Evolutionary conservation across 2,329 filamentous ascomycete genomes (phyloP).

Genomic region (Diplodia scrobiculata): DNA sequence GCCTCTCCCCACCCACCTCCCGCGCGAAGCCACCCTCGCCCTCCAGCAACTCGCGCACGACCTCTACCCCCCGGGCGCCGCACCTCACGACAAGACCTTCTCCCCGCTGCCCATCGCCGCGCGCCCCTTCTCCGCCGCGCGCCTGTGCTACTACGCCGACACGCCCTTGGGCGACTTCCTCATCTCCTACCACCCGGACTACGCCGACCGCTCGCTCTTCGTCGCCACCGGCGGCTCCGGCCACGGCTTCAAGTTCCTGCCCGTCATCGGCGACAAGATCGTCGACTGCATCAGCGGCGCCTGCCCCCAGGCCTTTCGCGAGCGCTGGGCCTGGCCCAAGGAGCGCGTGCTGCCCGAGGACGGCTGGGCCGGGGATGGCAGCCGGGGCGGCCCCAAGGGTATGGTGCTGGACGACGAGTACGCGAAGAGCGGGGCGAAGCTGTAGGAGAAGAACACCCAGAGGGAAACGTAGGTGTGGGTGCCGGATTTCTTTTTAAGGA

Average conservation of each 20-base stretch:
- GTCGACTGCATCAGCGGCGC: constrained; percentile 54
- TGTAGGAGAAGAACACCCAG: constrained; percentile 8
- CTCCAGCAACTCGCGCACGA: constrained; percentile 39
- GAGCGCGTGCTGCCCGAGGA: constrained; percentile 43
- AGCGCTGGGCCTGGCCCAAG: constrained; percentile 62
- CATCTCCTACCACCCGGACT: constrained; percentile 55
- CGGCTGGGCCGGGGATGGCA: constrained; percentile 45
- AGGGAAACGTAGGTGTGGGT: not conserved
- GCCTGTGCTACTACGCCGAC: constrained; percentile 61
- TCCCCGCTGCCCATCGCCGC: constrained; percentile 37
- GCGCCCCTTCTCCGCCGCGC: constrained; percentile 51
- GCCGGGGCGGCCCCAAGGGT: constrained; percentile 43
- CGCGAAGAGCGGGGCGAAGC: constrained; percentile 39
- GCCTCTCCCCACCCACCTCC: constrained; percentile 35
- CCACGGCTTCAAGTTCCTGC: constrained; percentile 65
- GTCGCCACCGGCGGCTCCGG: constrained; percentile 64
- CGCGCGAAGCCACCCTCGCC: constrained; percentile 39
- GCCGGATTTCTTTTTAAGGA: no score
- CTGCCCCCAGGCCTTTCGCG: constrained; percentile 52
- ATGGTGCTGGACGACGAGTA: constrained; percentile 48
- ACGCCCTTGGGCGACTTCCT: constrained; percentile 59
- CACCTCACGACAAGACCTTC: constrained; percentile 31
- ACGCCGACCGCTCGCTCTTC: constrained; percentile 52
- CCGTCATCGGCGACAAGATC: constrained; percentile 59
- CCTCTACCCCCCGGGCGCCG: constrained; percentile 35